phyloP scores from a whole-genome alignment of 768 basidiomycete genomes.

The Lactarius hengduanensis region DNA sequence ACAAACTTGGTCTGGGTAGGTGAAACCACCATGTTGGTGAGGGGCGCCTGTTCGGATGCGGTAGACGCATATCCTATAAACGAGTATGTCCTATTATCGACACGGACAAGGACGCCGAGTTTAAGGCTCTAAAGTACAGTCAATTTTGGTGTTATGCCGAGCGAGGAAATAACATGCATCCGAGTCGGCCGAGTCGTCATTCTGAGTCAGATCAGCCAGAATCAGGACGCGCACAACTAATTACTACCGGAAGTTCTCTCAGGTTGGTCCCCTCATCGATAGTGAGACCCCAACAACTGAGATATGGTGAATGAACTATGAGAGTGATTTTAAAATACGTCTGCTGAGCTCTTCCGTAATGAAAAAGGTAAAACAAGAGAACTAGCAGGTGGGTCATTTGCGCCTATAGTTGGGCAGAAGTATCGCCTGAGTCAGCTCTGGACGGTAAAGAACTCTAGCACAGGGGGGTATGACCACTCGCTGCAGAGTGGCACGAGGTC shows the following conservation, averaged over 20 bases:
- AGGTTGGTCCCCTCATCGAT: too few relatives aligned
- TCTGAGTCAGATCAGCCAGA: too few relatives aligned
- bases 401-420: background rate
- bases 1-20: conserved; percentile 38
- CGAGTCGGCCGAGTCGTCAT: too few relatives aligned
- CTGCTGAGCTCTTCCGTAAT: conserved; percentile 4
- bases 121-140: conserved; percentile 3
- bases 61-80: conserved; percentile 21
- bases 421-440: background rate
- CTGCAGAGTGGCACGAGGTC: background rate
- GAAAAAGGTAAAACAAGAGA: background rate
- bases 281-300: conserved; percentile 25
- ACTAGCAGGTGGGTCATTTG: background rate
- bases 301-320: conserved; percentile 32
- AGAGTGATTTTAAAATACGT: conserved; percentile 26
- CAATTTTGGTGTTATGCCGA: background rate
- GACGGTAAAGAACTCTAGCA: background rate
- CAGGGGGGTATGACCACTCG: background rate
- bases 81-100: conserved; percentile 25
- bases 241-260: too few relatives aligned
- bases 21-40: conserved; percentile 34
- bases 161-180: background rate
- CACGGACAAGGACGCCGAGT: conserved; percentile 13
- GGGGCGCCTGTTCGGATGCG: conserved; percentile 17
- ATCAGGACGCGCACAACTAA: too few relatives aligned